Percentiles rank a stretch among this genome's conserved stretches.
Evolutionary conservation across 345 rosid species (phyloP).

Genomic region (Pelargonium nanum): DNA sequence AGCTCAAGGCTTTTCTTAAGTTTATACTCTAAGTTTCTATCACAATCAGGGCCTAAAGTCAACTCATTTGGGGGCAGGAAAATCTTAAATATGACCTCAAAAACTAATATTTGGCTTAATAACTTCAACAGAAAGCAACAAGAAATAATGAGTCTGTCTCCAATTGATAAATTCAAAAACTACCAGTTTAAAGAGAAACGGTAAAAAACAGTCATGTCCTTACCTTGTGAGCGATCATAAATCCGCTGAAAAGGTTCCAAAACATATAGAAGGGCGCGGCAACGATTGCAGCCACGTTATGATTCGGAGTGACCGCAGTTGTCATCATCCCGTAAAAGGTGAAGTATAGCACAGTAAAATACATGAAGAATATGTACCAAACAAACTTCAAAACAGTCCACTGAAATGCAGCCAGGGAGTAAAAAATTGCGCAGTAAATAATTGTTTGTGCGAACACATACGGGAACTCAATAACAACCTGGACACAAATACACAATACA

Average conservation of each 20-base stretch:
- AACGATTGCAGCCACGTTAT: constrained; percentile 77
- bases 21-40: too few species aligned
- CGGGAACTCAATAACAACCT: constrained; percentile 91
- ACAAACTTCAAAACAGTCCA: constrained; percentile 74
- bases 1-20: too few species aligned
- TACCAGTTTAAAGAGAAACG: too few species aligned
- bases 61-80: too few species aligned
- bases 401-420: constrained; percentile 80
- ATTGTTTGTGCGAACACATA: constrained; percentile 71
- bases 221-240: constrained; percentile 95
- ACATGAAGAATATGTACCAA: constrained; percentile 94
- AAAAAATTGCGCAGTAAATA: constrained; percentile 69
- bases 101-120: too few species aligned
- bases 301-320: constrained; percentile 91
- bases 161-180: too few species aligned
- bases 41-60: too few species aligned
- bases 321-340: constrained; percentile 98
- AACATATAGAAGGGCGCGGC: constrained; percentile 96
- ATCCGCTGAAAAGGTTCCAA: constrained; percentile 99
- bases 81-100: too few species aligned
- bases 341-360: constrained; percentile 77
- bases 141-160: too few species aligned
- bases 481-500: constrained; percentile 15
- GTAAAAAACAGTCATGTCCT: neutral
- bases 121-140: too few species aligned